phyloP scores from a whole-genome alignment of 176 grass and related monocot genomes.

The Microstegium vimineum region DNA sequence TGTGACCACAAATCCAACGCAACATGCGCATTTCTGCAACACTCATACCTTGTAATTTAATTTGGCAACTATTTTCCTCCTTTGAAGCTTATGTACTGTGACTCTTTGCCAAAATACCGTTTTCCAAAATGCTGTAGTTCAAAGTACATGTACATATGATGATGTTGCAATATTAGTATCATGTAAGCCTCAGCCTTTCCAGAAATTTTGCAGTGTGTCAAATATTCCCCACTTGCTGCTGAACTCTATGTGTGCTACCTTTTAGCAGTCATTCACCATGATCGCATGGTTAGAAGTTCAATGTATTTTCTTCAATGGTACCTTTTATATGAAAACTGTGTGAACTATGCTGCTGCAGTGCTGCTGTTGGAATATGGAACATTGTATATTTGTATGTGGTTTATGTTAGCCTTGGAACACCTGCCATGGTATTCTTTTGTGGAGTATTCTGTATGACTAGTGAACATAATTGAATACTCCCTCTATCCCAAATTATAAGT shows the following conservation, averaged over 20 bases:
- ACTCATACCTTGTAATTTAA: constrained; percentile 2
- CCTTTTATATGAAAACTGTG: constrained; percentile 5
- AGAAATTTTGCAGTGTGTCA: too few relatives aligned
- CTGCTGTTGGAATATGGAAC: constrained; percentile 2
- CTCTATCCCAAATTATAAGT: too few relatives aligned
- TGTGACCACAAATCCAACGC: too few relatives aligned
- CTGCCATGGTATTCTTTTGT: constrained; percentile 11
- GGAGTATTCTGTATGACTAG: not conserved
- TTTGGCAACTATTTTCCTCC: not conserved
- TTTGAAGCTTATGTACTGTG: not conserved
- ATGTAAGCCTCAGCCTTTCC: too few relatives aligned
- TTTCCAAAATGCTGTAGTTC: not conserved
- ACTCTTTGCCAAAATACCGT: not conserved
- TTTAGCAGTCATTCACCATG: constrained; percentile 1
- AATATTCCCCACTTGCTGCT: too few relatives aligned
- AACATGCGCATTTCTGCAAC: too few relatives aligned
- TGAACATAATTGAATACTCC: not conserved
- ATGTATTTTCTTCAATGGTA: constrained; percentile 3
- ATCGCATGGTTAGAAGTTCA: not conserved
- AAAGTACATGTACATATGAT: not conserved
- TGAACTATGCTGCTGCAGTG: not conserved
- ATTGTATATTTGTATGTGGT: not conserved
- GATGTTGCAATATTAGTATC: not conserved
- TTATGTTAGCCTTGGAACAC: constrained; percentile 10
- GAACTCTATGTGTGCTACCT: not conserved